Base-by-base conservation (phyloP, 371 early-diverging fungal genomes). In the Mortierella sp. region DNA sequence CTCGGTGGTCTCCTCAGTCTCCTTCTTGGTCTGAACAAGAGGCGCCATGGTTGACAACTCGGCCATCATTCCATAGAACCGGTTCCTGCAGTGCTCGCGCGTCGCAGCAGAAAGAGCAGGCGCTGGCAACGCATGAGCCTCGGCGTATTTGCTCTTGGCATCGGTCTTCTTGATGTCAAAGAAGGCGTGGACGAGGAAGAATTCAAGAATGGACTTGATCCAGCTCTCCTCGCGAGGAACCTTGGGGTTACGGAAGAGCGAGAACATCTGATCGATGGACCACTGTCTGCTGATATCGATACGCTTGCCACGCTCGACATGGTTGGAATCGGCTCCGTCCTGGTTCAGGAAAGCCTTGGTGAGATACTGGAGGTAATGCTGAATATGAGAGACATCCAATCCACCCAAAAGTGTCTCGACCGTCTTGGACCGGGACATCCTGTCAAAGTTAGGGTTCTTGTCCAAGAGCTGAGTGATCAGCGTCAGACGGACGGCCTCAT, bases 231-330 rank as follows among this genome's bases (percentile, higher is more conserved):
- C 84, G 43, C 90, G 92, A 34, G 93, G 90, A 47, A 94, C 80
- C 66, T 88, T 86, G 34, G 83, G 78, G 58, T 90, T 91, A 31
- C 87, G 85, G 58, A 94, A 81, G 44, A 97, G 79, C 23, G 85
- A 79, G 37, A 88, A 80, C 88, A 97, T 86, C 76, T 95, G 95
- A 51, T 93, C 90, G 6, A 94, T 52, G 3, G 84, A 89, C 96
- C 96, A 95, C 47, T 82, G 81, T 37, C 96, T 90, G 68, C 83
- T 84, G 23, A 81, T 63, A 32, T 89, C 87, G 24, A 84, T 67
- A 27, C 70, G 75, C 50, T 79, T 81, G 44, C 53, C 59, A 14
- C 76, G 71, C 31, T 78, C 78, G 31, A 55, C 50, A 34, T 31
- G 51, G 53, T 42, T 64, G 37, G 68, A 53, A 12, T 65, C 70